A percentile compares a stretch with the other conserved stretches of the same genome.
phyloP scores from a whole-genome alignment of 176 grass and related monocot genomes.

The Musa schizocarpa region DNA sequence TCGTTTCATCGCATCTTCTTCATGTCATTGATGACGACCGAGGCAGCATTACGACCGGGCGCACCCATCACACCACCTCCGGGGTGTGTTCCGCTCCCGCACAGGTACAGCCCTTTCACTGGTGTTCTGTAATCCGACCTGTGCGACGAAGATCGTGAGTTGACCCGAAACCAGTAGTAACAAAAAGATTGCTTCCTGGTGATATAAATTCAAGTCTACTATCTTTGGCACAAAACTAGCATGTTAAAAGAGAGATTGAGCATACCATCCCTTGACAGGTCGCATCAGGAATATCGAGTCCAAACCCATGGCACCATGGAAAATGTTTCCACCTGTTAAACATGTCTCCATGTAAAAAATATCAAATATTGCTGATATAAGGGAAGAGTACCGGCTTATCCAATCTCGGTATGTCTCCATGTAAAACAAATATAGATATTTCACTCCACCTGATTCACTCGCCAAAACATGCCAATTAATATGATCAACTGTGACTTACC shows the following conservation, averaged over 20 bases:
- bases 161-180: background rate
- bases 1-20: conserved; percentile 18
- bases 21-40: conserved; percentile 58
- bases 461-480: background rate
- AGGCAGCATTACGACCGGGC: conserved; percentile 79
- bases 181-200: background rate
- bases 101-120: conserved; percentile 80
- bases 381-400: background rate
- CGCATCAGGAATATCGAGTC: conserved; percentile 94
- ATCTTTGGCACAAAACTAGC: background rate
- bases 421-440: background rate
- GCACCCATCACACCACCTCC: conserved; percentile 96
- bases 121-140: conserved; percentile 94
- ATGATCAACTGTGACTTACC: conserved; percentile 25
- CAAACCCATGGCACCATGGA: conserved; percentile 90
- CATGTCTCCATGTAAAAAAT: background rate
- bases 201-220: background rate
- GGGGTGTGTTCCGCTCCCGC: conserved; percentile 82
- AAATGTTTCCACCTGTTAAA: conserved; percentile 81
- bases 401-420: too few species aligned
- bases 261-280: conserved; percentile 88
- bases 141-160: background rate
- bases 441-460: background rate
- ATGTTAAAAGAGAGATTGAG: background rate
- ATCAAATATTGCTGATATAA: background rate